Percentiles rank a stretch among this genome's conserved stretches.
These are phyloP conservation scores for Croton laevigatus DNA, from an alignment of 441 rosid species.

Conservation along the genomic window DNA sequence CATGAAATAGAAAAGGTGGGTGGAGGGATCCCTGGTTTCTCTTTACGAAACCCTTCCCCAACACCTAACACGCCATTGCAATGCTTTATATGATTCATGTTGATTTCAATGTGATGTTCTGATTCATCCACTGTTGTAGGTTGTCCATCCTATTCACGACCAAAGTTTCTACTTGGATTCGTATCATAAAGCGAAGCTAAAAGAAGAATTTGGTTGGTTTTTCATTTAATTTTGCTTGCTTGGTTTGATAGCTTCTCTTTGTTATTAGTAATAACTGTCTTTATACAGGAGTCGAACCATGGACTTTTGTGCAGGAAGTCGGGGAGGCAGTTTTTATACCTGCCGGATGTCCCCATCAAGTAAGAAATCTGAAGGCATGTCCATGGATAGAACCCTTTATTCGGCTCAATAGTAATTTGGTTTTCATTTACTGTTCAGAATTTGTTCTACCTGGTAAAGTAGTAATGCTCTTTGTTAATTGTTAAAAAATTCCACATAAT, in stretches of 20 bases:
- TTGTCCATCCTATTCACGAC: slow-evolving; percentile 63
- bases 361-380: slow-evolving; percentile 62
- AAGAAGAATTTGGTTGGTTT: slow-evolving; percentile 56
- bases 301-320: slow-evolving; percentile 69
- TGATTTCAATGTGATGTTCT: background rate
- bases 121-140: slow-evolving; percentile 24
- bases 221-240: background rate
- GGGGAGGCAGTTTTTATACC: slow-evolving; percentile 76
- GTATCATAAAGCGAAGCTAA: slow-evolving; percentile 51
- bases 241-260: background rate
- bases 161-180: slow-evolving; percentile 48
- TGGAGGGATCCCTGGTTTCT: too few relatives aligned
- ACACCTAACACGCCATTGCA: background rate
- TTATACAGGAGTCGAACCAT: slow-evolving; percentile 63
- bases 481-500: background rate
- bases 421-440: background rate
- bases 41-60: too few relatives aligned
- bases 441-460: background rate
- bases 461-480: background rate
- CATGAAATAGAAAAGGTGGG: too few relatives aligned
- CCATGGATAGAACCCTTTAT: background rate
- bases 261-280: background rate
- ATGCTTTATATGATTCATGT: background rate
- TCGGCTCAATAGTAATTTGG: background rate
- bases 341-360: slow-evolving; percentile 89